Conservation (phyloP, 2,329 filamentous ascomycete genomes). For the Nemania serpens region DNA sequence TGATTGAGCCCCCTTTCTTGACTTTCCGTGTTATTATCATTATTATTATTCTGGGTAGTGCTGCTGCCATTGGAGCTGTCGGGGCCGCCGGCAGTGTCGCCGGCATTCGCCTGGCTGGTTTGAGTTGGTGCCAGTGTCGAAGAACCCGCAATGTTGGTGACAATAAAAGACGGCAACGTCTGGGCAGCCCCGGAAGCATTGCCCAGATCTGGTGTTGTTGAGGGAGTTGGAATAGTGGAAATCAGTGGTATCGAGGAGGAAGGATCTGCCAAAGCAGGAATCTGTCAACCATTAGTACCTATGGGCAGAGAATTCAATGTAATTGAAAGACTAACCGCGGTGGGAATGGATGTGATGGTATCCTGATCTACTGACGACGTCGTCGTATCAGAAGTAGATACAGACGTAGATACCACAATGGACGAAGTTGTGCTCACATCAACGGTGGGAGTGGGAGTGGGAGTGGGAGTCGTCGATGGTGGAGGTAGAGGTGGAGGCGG, state of each 20-base stretch:
- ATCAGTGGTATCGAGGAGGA: background rate
- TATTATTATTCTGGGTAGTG: background rate
- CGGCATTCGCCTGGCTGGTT: background rate
- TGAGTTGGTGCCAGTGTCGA: constrained; percentile 1
- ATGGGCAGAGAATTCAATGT: background rate
- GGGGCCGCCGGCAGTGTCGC: too few relatives aligned
- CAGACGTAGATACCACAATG: constrained; percentile 2
- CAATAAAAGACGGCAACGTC: background rate
- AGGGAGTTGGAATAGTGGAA: background rate
- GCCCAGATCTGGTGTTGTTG: background rate
- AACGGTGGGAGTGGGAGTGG: background rate
- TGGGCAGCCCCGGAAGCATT: background rate
- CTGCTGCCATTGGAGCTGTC: background rate
- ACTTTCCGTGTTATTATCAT: background rate
- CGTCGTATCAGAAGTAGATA: constrained; percentile 1
- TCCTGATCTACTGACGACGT: background rate
- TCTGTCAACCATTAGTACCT: constrained; percentile 9
- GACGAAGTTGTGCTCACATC: constrained; percentile 8
- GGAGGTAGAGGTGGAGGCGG: background rate
- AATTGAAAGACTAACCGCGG: constrained; percentile 1
- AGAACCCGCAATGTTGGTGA: background rate
- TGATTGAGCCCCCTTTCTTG: constrained; percentile 3
- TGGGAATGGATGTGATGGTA: background rate
- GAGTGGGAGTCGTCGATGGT: background rate
- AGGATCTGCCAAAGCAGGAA: background rate